phyloP scores from a whole-genome alignment of 768 basidiomycete species.

The Royoungia palumana region DNA sequence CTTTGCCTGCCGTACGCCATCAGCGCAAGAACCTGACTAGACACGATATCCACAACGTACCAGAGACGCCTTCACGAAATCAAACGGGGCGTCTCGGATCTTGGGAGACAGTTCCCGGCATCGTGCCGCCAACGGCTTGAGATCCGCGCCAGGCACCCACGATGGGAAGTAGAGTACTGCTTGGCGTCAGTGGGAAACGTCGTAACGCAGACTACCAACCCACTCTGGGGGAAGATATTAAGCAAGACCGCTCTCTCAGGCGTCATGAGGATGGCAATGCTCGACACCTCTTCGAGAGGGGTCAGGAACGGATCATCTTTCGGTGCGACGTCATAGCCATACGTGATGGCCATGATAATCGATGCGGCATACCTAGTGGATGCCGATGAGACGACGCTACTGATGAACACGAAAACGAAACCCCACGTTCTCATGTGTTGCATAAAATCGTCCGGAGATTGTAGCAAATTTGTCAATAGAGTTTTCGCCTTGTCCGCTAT shows the following conservation, averaged over 20 bases:
- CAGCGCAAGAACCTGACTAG: neutral
- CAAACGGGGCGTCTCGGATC: constrained; percentile 19
- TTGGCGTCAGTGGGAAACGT: neutral
- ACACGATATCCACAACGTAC: constrained; percentile 1
- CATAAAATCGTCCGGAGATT: constrained; percentile 14
- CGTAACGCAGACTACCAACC: constrained; percentile 1
- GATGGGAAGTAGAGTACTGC: constrained; percentile 19
- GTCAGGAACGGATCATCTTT: constrained; percentile 19
- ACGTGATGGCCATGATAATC: constrained; percentile 18
- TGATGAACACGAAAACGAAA: neutral
- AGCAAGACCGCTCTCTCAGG: constrained; percentile 20
- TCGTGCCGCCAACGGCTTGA: constrained; percentile 8
- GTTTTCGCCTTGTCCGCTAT: constrained; percentile 3
- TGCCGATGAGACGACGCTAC: neutral
- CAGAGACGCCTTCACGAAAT: constrained; percentile 23
- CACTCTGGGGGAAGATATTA: constrained; percentile 19
- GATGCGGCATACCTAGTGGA: constrained; percentile 18
- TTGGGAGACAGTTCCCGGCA: constrained; percentile 10
- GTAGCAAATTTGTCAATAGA: constrained; percentile 10
- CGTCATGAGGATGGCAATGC: constrained; percentile 9
- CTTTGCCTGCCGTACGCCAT: constrained; percentile 13
- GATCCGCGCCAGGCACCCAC: constrained; percentile 15
- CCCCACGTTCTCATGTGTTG: constrained; percentile 18
- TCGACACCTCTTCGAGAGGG: constrained; percentile 11
- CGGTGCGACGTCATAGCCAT: constrained; percentile 17